Evolutionary conservation across 2,329 filamentous ascomycete species (phyloP).

Genomic region (Cladosporium austrohemisphaericum): DNA sequence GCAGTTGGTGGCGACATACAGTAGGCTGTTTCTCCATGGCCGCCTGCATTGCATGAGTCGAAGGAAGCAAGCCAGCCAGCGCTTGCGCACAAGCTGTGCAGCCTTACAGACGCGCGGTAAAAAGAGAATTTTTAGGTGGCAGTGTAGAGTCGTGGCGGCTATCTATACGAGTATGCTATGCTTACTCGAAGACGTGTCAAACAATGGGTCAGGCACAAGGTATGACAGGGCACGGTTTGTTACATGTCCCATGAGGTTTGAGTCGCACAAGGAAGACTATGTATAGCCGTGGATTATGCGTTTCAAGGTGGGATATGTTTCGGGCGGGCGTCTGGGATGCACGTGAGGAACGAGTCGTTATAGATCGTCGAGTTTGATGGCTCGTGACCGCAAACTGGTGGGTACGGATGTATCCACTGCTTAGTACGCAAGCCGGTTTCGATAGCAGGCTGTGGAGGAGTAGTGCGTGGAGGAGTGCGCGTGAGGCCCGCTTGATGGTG

Average conservation of each 20-base stretch:
- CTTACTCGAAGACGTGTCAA: background rate
- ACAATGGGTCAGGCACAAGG: background rate
- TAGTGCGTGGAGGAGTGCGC: slow-evolving; percentile 13
- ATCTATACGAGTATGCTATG: too few relatives aligned
- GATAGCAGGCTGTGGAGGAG: slow-evolving; percentile 1
- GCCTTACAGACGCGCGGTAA: slow-evolving; percentile 6
- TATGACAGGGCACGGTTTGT: background rate
- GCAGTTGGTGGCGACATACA: background rate
- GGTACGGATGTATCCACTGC: background rate
- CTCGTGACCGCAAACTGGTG: slow-evolving; percentile 2
- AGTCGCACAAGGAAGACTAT: background rate
- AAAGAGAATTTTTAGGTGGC: background rate
- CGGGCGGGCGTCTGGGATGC: background rate
- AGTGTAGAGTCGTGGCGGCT: too few relatives aligned
- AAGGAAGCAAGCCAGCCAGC: background rate
- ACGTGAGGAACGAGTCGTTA: slow-evolving; percentile 11
- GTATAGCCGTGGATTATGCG: slow-evolving; percentile 4
- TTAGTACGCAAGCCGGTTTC: too few relatives aligned
- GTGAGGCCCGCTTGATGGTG: slow-evolving; percentile 10
- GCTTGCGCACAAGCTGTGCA: slow-evolving; percentile 6
- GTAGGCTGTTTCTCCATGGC: background rate
- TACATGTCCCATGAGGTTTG: background rate
- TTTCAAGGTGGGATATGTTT: slow-evolving; percentile 2
- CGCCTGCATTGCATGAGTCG: background rate
- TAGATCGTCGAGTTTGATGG: slow-evolving; percentile 1